Evolutionary conservation across 129 eudicot species (phyloP).

Genomic region (Gnaphalium uliginosum): DNA sequence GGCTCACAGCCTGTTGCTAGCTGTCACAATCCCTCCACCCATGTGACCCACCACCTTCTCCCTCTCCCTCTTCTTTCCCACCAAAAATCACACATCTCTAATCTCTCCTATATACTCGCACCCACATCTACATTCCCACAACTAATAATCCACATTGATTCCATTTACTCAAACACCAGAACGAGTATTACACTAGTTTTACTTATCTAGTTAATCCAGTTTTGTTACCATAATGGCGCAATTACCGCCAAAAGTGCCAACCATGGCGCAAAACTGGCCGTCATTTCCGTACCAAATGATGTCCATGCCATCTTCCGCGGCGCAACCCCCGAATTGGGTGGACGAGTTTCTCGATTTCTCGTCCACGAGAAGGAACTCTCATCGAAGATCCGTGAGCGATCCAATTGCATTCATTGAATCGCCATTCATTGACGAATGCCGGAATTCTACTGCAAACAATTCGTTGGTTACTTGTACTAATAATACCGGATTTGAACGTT

Average conservation of each 20-base stretch:
- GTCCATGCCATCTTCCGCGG: slow-evolving; percentile 48
- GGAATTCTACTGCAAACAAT: slow-evolving; percentile 4
- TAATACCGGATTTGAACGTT: slow-evolving; percentile 52
- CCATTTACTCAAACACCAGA: neutral
- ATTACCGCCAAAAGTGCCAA: slow-evolving; percentile 80
- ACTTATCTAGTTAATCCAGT: neutral
- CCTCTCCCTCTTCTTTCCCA: slow-evolving; percentile 26
- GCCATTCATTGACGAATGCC: slow-evolving; percentile 45
- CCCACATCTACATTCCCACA: neutral
- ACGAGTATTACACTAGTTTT: neutral
- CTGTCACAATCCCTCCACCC: slow-evolving; percentile 45
- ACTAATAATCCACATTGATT: neutral
- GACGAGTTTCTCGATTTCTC: slow-evolving; percentile 94
- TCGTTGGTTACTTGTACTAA: slow-evolving; percentile 13
- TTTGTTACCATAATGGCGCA: slow-evolving; percentile 55
- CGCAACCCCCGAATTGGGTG: slow-evolving; percentile 64
- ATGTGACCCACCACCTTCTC: slow-evolving; percentile 56
- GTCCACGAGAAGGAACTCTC: slow-evolving; percentile 48
- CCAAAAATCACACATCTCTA: slow-evolving; percentile 28
- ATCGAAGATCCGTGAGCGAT: slow-evolving; percentile 83
- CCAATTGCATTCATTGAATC: slow-evolving; percentile 82
- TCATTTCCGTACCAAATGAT: slow-evolving; percentile 58
- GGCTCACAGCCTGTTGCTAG: slow-evolving; percentile 36
- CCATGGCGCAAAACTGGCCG: slow-evolving; percentile 77
- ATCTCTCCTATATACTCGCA: neutral